Evolutionary conservation across 768 basidiomycete species (phyloP), one percentile per base, ranked within the genome.

Genomic region (Boletus eberwhitei): DNA sequence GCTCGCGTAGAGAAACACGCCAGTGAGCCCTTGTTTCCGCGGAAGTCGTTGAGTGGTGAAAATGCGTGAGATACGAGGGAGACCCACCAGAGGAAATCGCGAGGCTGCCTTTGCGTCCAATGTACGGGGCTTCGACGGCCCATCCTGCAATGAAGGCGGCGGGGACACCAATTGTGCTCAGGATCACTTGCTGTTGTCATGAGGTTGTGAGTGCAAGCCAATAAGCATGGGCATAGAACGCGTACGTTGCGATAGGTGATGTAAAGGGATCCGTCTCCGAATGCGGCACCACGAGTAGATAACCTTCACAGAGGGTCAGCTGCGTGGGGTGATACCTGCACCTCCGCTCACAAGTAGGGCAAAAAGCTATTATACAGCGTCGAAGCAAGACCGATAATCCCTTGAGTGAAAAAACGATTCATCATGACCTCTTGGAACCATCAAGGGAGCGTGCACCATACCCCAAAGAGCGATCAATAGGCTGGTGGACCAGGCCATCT

Each of bases 171-270:
- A 86, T 76, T 0, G 80, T 74, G 52, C 82, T 85, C 35, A 90
- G 66, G 52, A 90, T 88, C 16, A 85, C 82, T 79, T 84, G 82
- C 87, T 88, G 60, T 46, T 17, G 19, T 31, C 31, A 39, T 32
- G 26, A 17, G 29, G 26, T 19, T 2, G 21, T 61, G 35, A 59
- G 47, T 37, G 17, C 1, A 35, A 14, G 19, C 5, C 7, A 12
- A 32, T 9, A 1, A 13, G 9, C 4, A 8, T 16, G 16, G 5
- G 1, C 6, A 26, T 5, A 16, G 6, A 19, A 24, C 7, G 51
- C 76, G 8, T 61, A 84, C 84, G 58, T 90, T 90, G 38, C 88
- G 82, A 59, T 90, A 91, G 1, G 87, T 86, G 58, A 81, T 85
- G 60, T 86, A 81, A 3, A 83, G 68, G 3, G 85, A 86, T 0